Evolutionary conservation across 2,329 filamentous ascomycete genomes (phyloP).

Genomic region (Elsinoe batatas): DNA sequence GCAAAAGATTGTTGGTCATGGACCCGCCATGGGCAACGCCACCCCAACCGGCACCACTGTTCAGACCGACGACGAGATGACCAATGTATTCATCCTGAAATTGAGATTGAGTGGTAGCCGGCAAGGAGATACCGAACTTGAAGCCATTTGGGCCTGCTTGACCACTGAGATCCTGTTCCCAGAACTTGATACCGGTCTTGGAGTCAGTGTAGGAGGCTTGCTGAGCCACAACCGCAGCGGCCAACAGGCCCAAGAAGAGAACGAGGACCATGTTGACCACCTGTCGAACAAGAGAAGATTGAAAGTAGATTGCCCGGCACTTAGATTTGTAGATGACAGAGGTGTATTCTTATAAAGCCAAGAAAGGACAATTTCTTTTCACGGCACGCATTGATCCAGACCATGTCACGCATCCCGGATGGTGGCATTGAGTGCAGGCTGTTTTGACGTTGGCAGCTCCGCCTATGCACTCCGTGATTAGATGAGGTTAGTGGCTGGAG

Average conservation of each 20-base stretch:
- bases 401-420: not conserved
- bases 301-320: not conserved
- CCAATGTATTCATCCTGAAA: constrained; percentile 49
- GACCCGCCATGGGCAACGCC: constrained; percentile 46
- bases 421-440: constrained; percentile 1
- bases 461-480: constrained; percentile 8
- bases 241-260: constrained; percentile 14
- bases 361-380: not conserved
- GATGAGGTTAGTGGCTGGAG: constrained; percentile 10
- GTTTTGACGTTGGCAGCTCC: not conserved
- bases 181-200: constrained; percentile 45
- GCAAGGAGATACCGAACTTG: constrained; percentile 5
- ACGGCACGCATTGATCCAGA: not conserved
- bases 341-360: not conserved
- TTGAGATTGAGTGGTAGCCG: constrained; percentile 29
- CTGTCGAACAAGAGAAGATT: not conserved
- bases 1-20: constrained; percentile 50
- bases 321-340: not conserved
- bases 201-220: constrained; percentile 21
- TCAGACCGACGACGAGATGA: constrained; percentile 38
- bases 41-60: constrained; percentile 46
- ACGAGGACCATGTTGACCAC: not conserved
- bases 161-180: constrained; percentile 38
- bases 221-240: constrained; percentile 18
- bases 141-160: constrained; percentile 35